Base-by-base conservation (phyloP, 371 early-diverging fungal species). In the Lichtheimia ramosa region DNA sequence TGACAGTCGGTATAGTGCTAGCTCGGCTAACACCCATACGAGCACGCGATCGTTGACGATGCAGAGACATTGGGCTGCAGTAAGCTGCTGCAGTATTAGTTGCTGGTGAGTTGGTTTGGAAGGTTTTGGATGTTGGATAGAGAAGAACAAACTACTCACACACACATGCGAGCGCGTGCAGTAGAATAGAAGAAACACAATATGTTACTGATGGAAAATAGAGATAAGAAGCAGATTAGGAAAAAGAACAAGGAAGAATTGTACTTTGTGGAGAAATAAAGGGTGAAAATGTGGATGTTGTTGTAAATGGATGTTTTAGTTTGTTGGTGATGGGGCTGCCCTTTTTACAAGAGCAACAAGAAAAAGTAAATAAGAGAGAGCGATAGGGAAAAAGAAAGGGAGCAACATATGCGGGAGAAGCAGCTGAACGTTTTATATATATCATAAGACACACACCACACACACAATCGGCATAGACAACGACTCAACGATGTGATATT, bases 41-140 rank as follows among this genome's bases (percentile, higher is more conserved):
- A 50, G 54, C 16, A 43, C 62, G 42, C 23, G 62, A 62, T 25
- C 55, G 39, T 14, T 50, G 27, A 48, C 20, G 61, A 48, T 24
- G 40, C 48, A 54, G 48, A n/a, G 52, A 43, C 52, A 34, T 39
- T 16, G 14, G 34, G 34, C 34, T 34, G 49, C 41, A 18, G 18
- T 16, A 10, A 3, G 48, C 43, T 10, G 21, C 16, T 18, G 24
- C n/a, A 14, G 23, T 48, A 15, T 21, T 56, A 13, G 5, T 43
- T 52, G 46, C n/a, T 23, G 41, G 43, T 56, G 40, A 5, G 16
- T 21, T 40, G 51, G 23, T 16, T 50, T 14, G 21, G 40, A 34
- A 10, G 34, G 34, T 27, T 23, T 49, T 15, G 16, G 21, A 48
- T 7, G n/a, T 20, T n/a, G 49, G 49, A 5, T 5, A 7, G 2